Conservation (phyloP, 2,329 filamentous ascomycete species). For the Apiospora hydei region DNA sequence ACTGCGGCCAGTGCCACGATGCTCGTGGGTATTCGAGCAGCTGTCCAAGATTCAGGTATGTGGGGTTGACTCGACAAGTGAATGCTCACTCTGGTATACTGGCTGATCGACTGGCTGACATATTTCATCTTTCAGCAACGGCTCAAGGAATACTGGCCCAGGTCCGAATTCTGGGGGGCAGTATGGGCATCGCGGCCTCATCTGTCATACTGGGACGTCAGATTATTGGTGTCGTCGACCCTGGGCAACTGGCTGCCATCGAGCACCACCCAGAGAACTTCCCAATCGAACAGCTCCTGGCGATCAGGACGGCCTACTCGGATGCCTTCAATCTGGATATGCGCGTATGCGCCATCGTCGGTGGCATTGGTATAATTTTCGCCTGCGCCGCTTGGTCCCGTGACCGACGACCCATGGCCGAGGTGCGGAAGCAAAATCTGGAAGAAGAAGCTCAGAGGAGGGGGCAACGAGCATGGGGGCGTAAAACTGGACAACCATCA, state of each 20-base stretch:
- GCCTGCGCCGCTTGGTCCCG: conserved; percentile 50
- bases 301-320: conserved; percentile 49
- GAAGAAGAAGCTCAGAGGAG: conserved; percentile 38
- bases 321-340: conserved; percentile 56
- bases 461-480: neutral
- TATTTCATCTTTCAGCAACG: conserved; percentile 46
- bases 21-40: conserved; percentile 50
- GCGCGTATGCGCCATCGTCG: conserved; percentile 52
- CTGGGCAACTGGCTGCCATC: conserved; percentile 38
- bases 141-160: conserved; percentile 62
- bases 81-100: neutral
- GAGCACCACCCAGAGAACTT: conserved; percentile 34
- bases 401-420: conserved; percentile 38
- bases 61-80: neutral
- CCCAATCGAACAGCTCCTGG: conserved; percentile 38
- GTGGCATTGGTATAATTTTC: conserved; percentile 49
- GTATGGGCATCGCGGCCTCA: conserved; percentile 61
- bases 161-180: conserved; percentile 61
- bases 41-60: conserved; percentile 55
- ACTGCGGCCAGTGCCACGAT: conserved; percentile 57
- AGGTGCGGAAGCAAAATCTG: conserved; percentile 37
- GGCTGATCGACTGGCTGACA: conserved; percentile 29
- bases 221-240: conserved; percentile 39
- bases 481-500: neutral
- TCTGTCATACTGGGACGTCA: conserved; percentile 52